Base-by-base conservation (phyloP, 139 green algal species). In the Closterium sp. region DNA sequence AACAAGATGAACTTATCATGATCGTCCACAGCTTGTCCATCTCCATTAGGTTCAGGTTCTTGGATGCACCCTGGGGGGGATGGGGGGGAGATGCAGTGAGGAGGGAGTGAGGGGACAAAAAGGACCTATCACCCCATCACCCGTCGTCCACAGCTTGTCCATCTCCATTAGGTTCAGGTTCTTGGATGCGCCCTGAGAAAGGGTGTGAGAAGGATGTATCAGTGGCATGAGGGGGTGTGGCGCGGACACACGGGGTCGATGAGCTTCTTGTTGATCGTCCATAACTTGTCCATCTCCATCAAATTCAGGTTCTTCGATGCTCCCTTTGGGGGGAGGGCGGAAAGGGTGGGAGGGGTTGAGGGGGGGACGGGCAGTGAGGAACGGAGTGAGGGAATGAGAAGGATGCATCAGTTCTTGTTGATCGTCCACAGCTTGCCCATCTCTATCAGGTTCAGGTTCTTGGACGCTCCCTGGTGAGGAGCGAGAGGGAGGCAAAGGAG, bases 11-110 rank as follows among this genome's bases (percentile, higher is more conserved):
- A n/a, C n/a, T n/a, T n/a, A n/a, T n/a, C n/a, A n/a, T 99, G 94
- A 99, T 98, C 28, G 97, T 96, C 98, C 98, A 99, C 84, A 99
- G 97, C 96, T 99, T 99, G 96, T 99, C 98, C 98, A 97, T 99
- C 95, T 99, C 97, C 92, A 97, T 94, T 4, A 95, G 94, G 89
- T 96, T 97, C 31, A 98, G 89, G 90, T 99, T 99, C 87, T 97
- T 98, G 62, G 94, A 97, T 31, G 98, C 98, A 19, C 98, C 98
- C 96, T 99, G 98, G 13, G n/a, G n/a, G n/a, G n/a, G n/a, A n/a
- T n/a, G 24, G 27, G 29, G 30, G 7, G 4, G 29, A 5, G 7
- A 31, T 5, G 30, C 5, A 17, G 85, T 31, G 30, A 89, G 31
- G 2, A 79, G 10, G 19, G 62, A 87, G 85, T 24, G 85, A 17